Base-by-base conservation (phyloP, 2,329 filamentous ascomycete species). In the Pseudocercospora eumusae region DNA sequence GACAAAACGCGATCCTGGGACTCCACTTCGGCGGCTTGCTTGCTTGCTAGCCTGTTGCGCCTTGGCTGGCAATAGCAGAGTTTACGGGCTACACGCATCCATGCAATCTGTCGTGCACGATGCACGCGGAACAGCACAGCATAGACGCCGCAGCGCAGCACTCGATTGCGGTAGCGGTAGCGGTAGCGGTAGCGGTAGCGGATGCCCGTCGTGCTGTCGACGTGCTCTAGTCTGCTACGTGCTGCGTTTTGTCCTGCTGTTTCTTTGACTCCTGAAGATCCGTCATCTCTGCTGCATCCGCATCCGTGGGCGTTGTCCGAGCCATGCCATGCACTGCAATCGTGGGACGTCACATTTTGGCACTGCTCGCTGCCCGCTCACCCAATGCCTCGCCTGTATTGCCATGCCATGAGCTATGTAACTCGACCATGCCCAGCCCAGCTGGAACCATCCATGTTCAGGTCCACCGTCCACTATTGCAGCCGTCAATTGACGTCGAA, bases 401-500 rank as follows among this genome's bases (percentile, higher is more conserved):
- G 36, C 21, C 21, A 13, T 20, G 55, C 31, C 55, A 33, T 40
- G n/a, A n/a, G n/a, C n/a, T n/a, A n/a, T n/a, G n/a, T n/a, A n/a
- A n/a, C n/a, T n/a, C n/a, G n/a, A n/a, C 55, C 55, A 28, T 31
- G n/a, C n/a, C 6, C n/a, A n/a, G 56, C 42, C 61, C 28, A 59
- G 57, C 63, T 56, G 50, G 44, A 49, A 61, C n/a, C n/a, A n/a
- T n/a, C 59, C 40, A 28, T 56, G 59, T 57, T 47, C 47, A 62
- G 63, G n/a, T n/a, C n/a, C n/a, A n/a, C n/a, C n/a, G 57, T 57
- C 62, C 64, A 66, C 62, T 49, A 52, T 61, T 50, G 25, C 59
- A 28, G 59, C 56, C 56, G 63, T 55, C 63, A 49, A 28, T 64
- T 36, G 45, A 56, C 61, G 62, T 61, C 66, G 64, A 68, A 68